Evolutionary conservation across 805 yeast genomes (phyloP).

Genomic region (Ogataea minuta): DNA sequence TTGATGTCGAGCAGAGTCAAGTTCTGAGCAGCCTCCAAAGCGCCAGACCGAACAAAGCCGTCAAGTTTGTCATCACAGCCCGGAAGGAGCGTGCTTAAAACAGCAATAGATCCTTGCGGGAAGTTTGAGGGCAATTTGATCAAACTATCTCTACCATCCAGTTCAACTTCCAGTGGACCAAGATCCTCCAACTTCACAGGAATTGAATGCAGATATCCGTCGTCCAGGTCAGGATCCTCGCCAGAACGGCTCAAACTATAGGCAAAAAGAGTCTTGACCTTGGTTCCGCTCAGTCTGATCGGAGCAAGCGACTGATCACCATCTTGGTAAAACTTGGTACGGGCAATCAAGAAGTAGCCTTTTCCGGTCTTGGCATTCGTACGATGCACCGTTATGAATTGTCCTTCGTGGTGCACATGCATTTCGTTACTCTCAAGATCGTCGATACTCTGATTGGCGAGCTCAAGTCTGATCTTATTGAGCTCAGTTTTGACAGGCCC

Average conservation of each 20-base stretch:
- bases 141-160: slow-evolving; percentile 43
- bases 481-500: slow-evolving; percentile 64
- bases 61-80: slow-evolving; percentile 67
- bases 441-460: slow-evolving; percentile 59
- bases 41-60: slow-evolving; percentile 67
- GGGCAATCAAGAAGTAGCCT: slow-evolving; percentile 86
- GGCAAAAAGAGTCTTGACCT: slow-evolving; percentile 54
- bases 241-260: slow-evolving; percentile 56
- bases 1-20: slow-evolving; percentile 70
- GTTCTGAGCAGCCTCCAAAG: slow-evolving; percentile 64
- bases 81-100: slow-evolving; percentile 67
- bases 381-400: slow-evolving; percentile 86
- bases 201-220: slow-evolving; percentile 52
- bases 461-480: slow-evolving; percentile 53
- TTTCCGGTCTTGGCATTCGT: slow-evolving; percentile 78
- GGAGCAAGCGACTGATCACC: slow-evolving; percentile 57
- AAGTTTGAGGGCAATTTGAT: slow-evolving; percentile 62
- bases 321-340: slow-evolving; percentile 66
- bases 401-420: slow-evolving; percentile 93
- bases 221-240: slow-evolving; percentile 43
- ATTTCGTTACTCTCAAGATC: slow-evolving; percentile 65
- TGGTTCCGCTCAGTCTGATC: slow-evolving; percentile 56
- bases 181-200: slow-evolving; percentile 62
- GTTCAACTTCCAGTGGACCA: slow-evolving; percentile 46
- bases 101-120: slow-evolving; percentile 89